Base-by-base conservation (phyloP, 768 basidiomycete genomes). In the Leucogyrophana mollusca region DNA sequence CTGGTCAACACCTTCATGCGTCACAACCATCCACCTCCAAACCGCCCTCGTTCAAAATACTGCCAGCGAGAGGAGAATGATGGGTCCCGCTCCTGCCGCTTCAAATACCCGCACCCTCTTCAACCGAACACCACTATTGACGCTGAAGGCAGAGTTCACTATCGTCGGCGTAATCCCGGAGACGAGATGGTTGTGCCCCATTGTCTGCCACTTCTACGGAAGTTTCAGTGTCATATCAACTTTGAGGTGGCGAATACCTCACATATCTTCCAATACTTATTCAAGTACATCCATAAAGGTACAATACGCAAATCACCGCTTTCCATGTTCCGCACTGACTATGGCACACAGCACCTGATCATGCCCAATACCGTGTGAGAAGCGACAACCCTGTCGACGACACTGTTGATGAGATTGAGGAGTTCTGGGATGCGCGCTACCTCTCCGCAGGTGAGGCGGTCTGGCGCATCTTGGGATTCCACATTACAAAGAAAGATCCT, bases 221-320 rank as follows among this genome's bases (percentile, higher is more conserved):
- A 55, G 39, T 61, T 65, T 21, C 18, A 62, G 4, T 72, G 68
- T 33, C 70, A 73, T 46, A 65, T 72, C 33, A 70, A 71, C 41
- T 56, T 71, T 33, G 68, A 71, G 23, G 54, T 60, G 9, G 60
- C 64, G 0, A 56, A 45, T 32, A 55, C 61, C 0, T 54, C 59
- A 1, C 61, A 66, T 13, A 33, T 71, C 0, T 71, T 73, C 41
- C 64, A 67, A 36, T 73, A 73, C 44, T 46, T 70, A 0, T 71
- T 68, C 60, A 71, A 73, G 38, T 73, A 70, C 44, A 59, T 71
- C 13, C 64, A 69, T 41, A 71, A 71, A 63, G 65, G 68, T 64
- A n/a, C n/a, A n/a, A n/a, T n/a, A n/a, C n/a, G n/a, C n/a, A n/a
- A n/a, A n/a, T n/a, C n/a, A n/a, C n/a, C n/a, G n/a, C n/a, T n/a